Evolutionary conservation across 441 rosid genomes (phyloP).

Genomic region (Rhodomyrtus psidioides): DNA sequence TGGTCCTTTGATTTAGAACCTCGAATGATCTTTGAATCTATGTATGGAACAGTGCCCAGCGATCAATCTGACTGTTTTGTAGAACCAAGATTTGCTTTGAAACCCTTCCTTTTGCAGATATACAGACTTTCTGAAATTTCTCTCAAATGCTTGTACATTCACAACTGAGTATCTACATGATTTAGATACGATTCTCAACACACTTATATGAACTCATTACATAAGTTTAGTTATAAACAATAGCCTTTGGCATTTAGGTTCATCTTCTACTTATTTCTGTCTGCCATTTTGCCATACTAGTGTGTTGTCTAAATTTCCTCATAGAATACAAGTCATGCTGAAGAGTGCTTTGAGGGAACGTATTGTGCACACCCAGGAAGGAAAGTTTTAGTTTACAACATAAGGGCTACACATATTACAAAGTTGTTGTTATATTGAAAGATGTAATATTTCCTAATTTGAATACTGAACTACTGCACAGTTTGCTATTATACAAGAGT

Average conservation of each 20-base stretch:
- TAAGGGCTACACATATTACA: neutral
- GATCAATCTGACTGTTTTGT: neutral
- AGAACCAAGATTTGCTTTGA: neutral
- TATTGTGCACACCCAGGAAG: neutral
- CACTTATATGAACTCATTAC: neutral
- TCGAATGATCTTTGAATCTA: neutral
- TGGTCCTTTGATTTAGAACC: neutral
- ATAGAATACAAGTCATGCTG: neutral
- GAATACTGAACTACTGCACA: neutral
- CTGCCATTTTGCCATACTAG: neutral
- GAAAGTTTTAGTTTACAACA: neutral
- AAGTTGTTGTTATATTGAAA: neutral
- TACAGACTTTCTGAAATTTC: neutral
- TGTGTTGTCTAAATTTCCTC: neutral
- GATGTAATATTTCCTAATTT: neutral
- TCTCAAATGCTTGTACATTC: neutral
- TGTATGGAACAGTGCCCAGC: neutral
- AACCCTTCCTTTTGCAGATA: neutral
- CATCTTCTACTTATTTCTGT: neutral
- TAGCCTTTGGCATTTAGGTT: neutral
- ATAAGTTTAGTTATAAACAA: neutral
- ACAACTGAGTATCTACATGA: neutral
- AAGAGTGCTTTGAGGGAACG: neutral
- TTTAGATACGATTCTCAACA: neutral
- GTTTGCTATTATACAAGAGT: neutral